phyloP scores from a whole-genome alignment of 768 basidiomycete genomes.

The Serpula lacrymans region DNA sequence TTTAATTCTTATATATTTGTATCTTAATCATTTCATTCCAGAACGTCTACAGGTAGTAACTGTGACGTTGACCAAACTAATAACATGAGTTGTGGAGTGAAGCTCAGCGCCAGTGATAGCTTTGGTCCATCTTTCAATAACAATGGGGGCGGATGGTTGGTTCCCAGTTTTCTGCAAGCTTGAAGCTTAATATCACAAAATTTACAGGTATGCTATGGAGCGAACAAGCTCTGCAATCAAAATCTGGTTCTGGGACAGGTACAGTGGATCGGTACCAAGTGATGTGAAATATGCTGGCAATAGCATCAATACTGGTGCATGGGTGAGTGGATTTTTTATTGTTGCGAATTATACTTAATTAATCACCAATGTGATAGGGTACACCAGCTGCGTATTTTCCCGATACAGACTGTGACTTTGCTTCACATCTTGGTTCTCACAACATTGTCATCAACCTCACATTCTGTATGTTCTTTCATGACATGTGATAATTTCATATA shows the following conservation, averaged over 20 bases:
- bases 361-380: slow-evolving; percentile 45
- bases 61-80: slow-evolving; percentile 21
- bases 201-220: slow-evolving; percentile 33
- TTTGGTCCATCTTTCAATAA: slow-evolving; percentile 35
- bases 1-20: background rate
- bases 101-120: slow-evolving; percentile 20
- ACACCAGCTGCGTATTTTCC: slow-evolving; percentile 58
- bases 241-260: slow-evolving; percentile 40
- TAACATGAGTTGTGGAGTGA: slow-evolving; percentile 33
- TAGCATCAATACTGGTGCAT: slow-evolving; percentile 17
- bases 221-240: slow-evolving; percentile 27
- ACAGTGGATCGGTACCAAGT: slow-evolving; percentile 31
- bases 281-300: slow-evolving; percentile 23
- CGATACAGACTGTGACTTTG: slow-evolving; percentile 52
- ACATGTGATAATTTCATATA: no score
- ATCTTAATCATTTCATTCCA: slow-evolving; percentile 5
- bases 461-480: slow-evolving; percentile 16
- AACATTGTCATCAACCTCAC: slow-evolving; percentile 40
- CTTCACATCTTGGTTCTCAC: slow-evolving; percentile 45
- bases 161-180: background rate
- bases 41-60: slow-evolving; percentile 13
- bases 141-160: slow-evolving; percentile 35
- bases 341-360: no score
- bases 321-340: slow-evolving; percentile 15
- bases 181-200: background rate